Conservation (phyloP, 495 filamentous ascomycete genomes). For the Podospora anserina region DNA sequence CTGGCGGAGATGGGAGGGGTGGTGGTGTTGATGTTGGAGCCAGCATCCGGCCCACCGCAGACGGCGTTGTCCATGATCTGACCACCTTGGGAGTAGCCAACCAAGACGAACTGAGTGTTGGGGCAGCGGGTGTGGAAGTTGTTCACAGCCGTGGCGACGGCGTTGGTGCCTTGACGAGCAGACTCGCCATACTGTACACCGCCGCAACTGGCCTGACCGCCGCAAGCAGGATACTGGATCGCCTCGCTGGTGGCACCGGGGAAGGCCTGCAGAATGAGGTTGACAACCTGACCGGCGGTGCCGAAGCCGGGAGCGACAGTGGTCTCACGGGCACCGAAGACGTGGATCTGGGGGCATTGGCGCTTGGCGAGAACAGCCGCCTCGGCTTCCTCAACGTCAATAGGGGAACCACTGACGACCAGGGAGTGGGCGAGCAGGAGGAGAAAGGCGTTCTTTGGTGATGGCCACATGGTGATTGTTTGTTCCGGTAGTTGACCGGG, state of each 20-base stretch:
- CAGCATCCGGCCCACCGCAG: conserved; percentile 56
- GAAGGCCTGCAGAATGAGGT: conserved; percentile 50
- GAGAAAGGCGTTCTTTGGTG: conserved; percentile 30
- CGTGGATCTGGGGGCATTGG: conserved; percentile 53
- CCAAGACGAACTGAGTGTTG: conserved; percentile 54
- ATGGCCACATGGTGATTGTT: conserved; percentile 33
- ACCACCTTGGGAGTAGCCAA: conserved; percentile 63
- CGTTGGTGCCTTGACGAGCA: conserved; percentile 49
- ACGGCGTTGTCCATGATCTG: conserved; percentile 63
- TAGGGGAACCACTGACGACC: conserved; percentile 30
- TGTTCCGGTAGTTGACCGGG: not conserved
- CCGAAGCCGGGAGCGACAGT: conserved; percentile 56
- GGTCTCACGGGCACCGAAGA: conserved; percentile 65
- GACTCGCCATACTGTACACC: conserved; percentile 53
- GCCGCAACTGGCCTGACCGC: conserved; percentile 50
- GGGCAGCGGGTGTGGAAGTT: conserved; percentile 54
- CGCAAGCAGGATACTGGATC: conserved; percentile 60
- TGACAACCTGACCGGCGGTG: conserved; percentile 51
- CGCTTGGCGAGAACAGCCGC: not conserved
- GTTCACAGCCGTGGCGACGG: conserved; percentile 56
- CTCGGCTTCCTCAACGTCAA: conserved; percentile 24
- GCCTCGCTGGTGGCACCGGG: conserved; percentile 55
- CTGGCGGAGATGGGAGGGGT: conserved; percentile 39
- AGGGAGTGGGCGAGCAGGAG: conserved; percentile 31
- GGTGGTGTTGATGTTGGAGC: not conserved